Evolutionary conservation across 2,329 filamentous ascomycete genomes (phyloP).

Genomic region (Fusarium protoensiforme): DNA sequence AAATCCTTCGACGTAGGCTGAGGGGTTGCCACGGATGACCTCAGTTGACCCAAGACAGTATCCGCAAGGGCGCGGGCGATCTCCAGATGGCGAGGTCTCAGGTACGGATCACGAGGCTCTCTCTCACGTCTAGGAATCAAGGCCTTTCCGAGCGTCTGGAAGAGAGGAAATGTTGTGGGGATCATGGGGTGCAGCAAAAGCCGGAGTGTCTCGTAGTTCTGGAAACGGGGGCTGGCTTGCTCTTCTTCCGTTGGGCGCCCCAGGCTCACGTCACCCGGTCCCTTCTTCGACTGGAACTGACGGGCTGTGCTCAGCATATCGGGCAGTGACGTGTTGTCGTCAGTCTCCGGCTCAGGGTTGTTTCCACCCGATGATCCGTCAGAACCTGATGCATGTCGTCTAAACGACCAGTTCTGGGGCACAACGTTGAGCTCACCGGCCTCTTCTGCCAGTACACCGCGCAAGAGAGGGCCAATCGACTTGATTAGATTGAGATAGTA

Average conservation of each 20-base stretch:
- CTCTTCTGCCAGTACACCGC: conserved; percentile 86
- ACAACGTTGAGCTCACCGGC: conserved; percentile 79
- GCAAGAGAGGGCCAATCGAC: conserved; percentile 80
- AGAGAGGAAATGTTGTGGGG: conserved; percentile 83
- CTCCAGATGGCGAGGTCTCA: conserved; percentile 63
- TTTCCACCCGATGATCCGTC: conserved; percentile 33
- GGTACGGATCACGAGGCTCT: conserved; percentile 67
- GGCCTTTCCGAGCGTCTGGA: conserved; percentile 86
- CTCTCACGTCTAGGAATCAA: conserved; percentile 77
- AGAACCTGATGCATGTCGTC: conserved; percentile 44
- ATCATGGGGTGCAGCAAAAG: conserved; percentile 83
- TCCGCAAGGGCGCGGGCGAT: conserved; percentile 76
- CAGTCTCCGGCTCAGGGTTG: conserved; percentile 40
- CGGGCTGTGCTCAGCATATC: conserved; percentile 46
- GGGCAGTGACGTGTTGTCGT: conserved; percentile 45
- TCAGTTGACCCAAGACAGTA: conserved; percentile 75
- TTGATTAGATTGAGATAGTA: conserved; percentile 81
- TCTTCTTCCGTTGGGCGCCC: conserved; percentile 56
- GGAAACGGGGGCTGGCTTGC: conserved; percentile 57
- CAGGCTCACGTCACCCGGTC: conserved; percentile 34
- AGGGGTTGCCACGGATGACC: conserved; percentile 55
- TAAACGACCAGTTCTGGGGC: conserved; percentile 72
- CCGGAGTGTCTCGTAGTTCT: conserved; percentile 83
- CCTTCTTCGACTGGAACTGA: conserved; percentile 40
- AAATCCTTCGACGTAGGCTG: conserved; percentile 71